Conservation (phyloP, 495 filamentous ascomycete genomes). For the Penicillium parvum region DNA sequence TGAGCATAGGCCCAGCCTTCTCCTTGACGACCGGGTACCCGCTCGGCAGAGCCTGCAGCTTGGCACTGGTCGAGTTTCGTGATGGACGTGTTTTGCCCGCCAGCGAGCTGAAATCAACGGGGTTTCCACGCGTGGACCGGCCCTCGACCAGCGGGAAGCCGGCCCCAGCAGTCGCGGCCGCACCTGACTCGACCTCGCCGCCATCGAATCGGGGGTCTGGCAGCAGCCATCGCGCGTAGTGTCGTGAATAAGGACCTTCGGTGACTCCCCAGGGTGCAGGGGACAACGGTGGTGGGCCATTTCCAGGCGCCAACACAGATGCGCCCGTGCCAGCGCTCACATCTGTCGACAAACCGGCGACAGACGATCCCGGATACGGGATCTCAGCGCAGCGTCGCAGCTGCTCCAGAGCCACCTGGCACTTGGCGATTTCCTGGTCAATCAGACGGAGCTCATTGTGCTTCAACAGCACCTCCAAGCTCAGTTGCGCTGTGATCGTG, state of each 20-base stretch:
- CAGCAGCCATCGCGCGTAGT: conserved; percentile 92
- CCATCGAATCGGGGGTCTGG: conserved; percentile 86
- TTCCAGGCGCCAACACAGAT: conserved; percentile 54
- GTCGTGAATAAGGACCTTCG: conserved; percentile 86
- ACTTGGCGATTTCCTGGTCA: conserved; percentile 94
- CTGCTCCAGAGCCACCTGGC: conserved; percentile 92
- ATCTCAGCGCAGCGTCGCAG: conserved; percentile 86
- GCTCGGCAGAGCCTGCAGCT: conserved; percentile 67
- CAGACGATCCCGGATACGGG: conserved; percentile 72
- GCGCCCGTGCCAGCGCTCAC: conserved; percentile 69
- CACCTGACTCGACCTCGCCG: conserved; percentile 38
- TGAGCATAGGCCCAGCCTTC: conserved; percentile 55
- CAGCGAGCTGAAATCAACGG: conserved; percentile 50
- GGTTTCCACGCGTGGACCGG: conserved; percentile 70
- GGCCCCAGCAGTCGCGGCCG: conserved; percentile 28
- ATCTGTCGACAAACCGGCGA: conserved; percentile 55
- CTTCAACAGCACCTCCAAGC: conserved; percentile 88
- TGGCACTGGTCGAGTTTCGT: conserved; percentile 54
- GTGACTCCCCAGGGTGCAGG: conserved; percentile 83
- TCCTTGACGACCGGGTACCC: conserved; percentile 69
- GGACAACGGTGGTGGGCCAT: conserved; percentile 54
- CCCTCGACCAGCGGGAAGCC: conserved; percentile 44
- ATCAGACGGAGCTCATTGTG: conserved; percentile 91
- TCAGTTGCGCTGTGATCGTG: conserved; percentile 77
- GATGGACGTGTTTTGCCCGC: conserved; percentile 59